These are phyloP conservation scores for Athelia sp. DNA, from an alignment of 1,284 basidiomycete species.

Conservation along the genomic window DNA sequence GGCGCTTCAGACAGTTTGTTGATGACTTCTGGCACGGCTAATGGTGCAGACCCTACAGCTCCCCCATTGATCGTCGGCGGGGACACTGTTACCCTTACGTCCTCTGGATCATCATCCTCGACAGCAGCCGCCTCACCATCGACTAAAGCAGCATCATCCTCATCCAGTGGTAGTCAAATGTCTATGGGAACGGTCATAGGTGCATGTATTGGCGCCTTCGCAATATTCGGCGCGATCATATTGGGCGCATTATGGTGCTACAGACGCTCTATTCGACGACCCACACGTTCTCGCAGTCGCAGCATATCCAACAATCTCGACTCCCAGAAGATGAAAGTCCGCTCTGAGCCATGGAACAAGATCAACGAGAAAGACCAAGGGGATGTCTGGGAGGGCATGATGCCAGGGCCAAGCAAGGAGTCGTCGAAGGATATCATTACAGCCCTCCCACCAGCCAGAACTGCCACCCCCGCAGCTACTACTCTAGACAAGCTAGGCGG, in stretches of 20 bases:
- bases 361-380: conserved; percentile 36
- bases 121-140: conserved; percentile 17
- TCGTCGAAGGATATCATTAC: conserved; percentile 29
- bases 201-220: conserved; percentile 45
- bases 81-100: conserved; percentile 10
- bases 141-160: conserved; percentile 1
- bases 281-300: conserved; percentile 5
- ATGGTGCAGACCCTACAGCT: conserved; percentile 7
- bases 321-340: conserved; percentile 34
- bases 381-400: conserved; percentile 38
- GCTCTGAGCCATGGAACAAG: conserved; percentile 38
- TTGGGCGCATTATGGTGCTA: conserved; percentile 42
- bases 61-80: conserved; percentile 14
- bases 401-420: conserved; percentile 14
- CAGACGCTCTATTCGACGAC: conserved; percentile 31
- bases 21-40: conserved; percentile 18
- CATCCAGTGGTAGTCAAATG: conserved; percentile 24
- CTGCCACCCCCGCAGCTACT: conserved; percentile 19
- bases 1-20: conserved; percentile 12
- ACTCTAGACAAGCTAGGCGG: conserved; percentile 47
- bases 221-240: conserved; percentile 38
- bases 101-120: conserved; percentile 12
- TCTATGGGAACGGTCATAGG: conserved; percentile 46
- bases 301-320: conserved; percentile 11
- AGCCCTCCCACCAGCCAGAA: not conserved